Evolutionary conservation across 169 alveolate species (phyloP).

Genomic region (Eimeria tenella): DNA sequence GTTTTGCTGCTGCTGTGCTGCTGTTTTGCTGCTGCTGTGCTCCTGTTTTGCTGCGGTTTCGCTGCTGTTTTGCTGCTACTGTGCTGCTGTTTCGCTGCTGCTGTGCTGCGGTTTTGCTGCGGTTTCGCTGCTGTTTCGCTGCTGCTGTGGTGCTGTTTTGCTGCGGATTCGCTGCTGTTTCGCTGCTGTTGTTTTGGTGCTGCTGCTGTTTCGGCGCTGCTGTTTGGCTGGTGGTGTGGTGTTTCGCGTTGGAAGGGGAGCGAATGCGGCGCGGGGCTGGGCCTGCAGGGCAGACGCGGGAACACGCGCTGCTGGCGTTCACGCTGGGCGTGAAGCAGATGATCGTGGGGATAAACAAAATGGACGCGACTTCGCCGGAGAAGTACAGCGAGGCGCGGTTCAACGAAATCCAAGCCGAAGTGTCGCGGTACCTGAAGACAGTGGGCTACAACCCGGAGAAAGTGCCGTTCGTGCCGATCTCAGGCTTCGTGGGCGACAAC

Average conservation of each 20-base stretch:
- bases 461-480: constrained; percentile 98
- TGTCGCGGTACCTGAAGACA: constrained; percentile 95
- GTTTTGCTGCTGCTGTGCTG: neutral
- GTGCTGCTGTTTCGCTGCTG: too few species aligned
- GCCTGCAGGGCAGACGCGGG: constrained; percentile 97
- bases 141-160: too few species aligned
- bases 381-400: constrained; percentile 96
- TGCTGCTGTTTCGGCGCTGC: neutral
- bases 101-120: too few species aligned
- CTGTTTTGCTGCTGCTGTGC: neutral
- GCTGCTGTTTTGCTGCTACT: neutral
- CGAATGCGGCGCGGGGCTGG: too few species aligned
- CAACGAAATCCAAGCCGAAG: constrained; percentile 97
- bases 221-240: neutral
- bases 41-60: neutral
- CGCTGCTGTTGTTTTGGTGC: neutral
- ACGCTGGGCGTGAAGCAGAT: constrained; percentile 99
- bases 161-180: neutral
- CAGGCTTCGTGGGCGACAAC: constrained; percentile 99
- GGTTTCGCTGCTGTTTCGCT: too few species aligned
- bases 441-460: constrained; percentile 96
- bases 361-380: constrained; percentile 94
- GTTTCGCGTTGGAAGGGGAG: constrained; percentile 53
- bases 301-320: constrained; percentile 98
- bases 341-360: constrained; percentile 99